Percentiles rank a stretch among this genome's conserved stretches.
phyloP scores from a whole-genome alignment of 1,284 basidiomycete species.

The Boletus mariae region DNA sequence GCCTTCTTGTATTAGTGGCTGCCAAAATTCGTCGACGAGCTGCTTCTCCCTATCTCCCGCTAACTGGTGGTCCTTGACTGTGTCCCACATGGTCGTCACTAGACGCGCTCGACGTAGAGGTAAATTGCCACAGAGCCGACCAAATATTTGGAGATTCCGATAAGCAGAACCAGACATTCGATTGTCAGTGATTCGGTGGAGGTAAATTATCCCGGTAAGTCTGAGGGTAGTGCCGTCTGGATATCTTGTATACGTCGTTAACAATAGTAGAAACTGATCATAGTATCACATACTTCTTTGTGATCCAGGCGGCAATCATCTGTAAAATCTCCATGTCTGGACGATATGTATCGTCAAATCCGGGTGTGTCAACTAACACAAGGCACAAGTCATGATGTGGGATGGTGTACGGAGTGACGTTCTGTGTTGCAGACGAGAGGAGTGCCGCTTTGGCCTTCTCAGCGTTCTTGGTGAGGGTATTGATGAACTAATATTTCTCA shows the following conservation, averaged over 20 bases:
- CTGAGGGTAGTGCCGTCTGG: constrained; percentile 3
- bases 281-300: constrained; percentile 14
- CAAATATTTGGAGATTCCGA: constrained; percentile 45
- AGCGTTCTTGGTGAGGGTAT: constrained; percentile 6
- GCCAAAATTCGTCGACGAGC: constrained; percentile 29
- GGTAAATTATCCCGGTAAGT: constrained; percentile 45
- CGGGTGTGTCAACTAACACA: constrained; percentile 28
- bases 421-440: constrained; percentile 15
- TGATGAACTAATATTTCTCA: constrained; percentile 15
- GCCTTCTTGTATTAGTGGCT: constrained; percentile 29
- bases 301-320: constrained; percentile 26
- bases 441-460: not conserved
- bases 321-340: constrained; percentile 26
- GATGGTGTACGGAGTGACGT: constrained; percentile 7
- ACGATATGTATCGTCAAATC: constrained; percentile 26
- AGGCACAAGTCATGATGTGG: not conserved
- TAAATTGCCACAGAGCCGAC: constrained; percentile 19
- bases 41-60: constrained; percentile 20
- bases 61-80: constrained; percentile 7
- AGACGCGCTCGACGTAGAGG: constrained; percentile 32
- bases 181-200: constrained; percentile 49
- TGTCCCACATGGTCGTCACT: constrained; percentile 39
- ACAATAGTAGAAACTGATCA: not conserved
- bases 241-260: constrained; percentile 11
- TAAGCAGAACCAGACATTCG: constrained; percentile 42